Base-by-base conservation (phyloP, 192 early-diverging fungal species). In the Backusella liffmaniae region DNA sequence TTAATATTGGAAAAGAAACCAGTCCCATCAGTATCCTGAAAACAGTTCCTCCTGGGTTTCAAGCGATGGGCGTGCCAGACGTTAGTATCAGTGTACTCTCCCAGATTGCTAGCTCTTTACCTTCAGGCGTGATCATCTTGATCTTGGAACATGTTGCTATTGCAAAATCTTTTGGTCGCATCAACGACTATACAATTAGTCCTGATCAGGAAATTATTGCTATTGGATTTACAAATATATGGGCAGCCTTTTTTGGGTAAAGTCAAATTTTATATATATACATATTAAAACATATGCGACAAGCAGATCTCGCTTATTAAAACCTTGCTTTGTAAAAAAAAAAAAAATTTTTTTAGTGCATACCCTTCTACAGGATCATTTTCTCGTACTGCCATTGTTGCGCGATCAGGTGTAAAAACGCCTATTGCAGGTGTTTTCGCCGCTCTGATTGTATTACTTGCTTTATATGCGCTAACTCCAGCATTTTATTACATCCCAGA, bases 301-400 rank as follows among this genome's bases (percentile, higher is more conserved):
- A 49, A n/a, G 46, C 5, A 49, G 46, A 49, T 49, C 46, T 49
- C 46, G 46, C 0, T 49, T 18, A 49, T 49, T 49, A 49, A 49
- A 49, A 49, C 16, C 4, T 46, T 68, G 35, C 12, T 23, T 70
- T 41, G 9, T 37, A 9, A n/a, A n/a, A n/a, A n/a, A n/a, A n/a
- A n/a, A n/a, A n/a, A n/a, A n/a, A n/a, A n/a, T n/a, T n/a, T n/a
- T n/a, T n/a, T 67, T 51, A 73, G 66, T 86, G 93, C 88, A 8
- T 96, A 92, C 85, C 92, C 96, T 16, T 91, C 93, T 7, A 97
- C 97, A 34, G 97, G 96, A 30, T 96, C 94, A 9, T 97, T 98
- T 87, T 96, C 94, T 8, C 93, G 96, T 70, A 94, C 94, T 0
- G 94, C 95, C n/a, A 92, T 97, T 77, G 92, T 96, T 76, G 86